These are phyloP conservation scores for Lathyrus aphaca DNA, from an alignment of 306 rosid species.

Conservation along the genomic window DNA sequence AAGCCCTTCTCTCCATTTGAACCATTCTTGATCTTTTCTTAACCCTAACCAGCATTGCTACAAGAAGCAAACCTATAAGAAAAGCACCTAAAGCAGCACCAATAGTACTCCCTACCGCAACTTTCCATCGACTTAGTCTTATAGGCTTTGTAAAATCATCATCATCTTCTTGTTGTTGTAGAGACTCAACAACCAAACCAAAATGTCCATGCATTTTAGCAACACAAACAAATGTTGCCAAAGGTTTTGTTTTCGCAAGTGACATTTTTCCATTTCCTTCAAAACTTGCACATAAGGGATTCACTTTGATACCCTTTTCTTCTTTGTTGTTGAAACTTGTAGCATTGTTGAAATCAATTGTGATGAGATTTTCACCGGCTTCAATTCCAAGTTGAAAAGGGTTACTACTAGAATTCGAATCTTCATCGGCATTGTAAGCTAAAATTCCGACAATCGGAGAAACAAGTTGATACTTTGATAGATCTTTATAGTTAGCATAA, in stretches of 20 bases:
- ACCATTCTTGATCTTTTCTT: constrained; percentile 89
- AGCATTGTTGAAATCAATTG: constrained; percentile 63
- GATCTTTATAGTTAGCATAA: constrained; percentile 58
- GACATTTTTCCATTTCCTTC: constrained; percentile 78
- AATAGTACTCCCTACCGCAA: constrained; percentile 75
- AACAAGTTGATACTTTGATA: constrained; percentile 72
- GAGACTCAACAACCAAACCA: constrained; percentile 68
- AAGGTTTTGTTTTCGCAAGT: constrained; percentile 58
- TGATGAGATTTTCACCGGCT: constrained; percentile 67
- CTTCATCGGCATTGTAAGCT: constrained; percentile 79
- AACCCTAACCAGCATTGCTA: constrained; percentile 91
- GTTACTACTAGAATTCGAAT: constrained; percentile 53
- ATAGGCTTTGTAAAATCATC: constrained; percentile 50
- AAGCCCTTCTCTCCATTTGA: constrained; percentile 85
- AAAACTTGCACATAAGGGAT: constrained; percentile 72
- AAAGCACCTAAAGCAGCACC: constrained; percentile 87
- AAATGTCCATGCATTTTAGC: constrained; percentile 88
- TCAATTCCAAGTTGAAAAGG: constrained; percentile 82
- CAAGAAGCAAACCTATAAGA: constrained; percentile 76
- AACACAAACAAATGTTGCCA: constrained; percentile 57
- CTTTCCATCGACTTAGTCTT: constrained; percentile 75
- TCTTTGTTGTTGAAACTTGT: constrained; percentile 42
- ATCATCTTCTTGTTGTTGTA: constrained; percentile 35
- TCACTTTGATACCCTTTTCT: constrained; percentile 38
- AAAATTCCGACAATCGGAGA: constrained; percentile 81